These are phyloP conservation scores for Melanomma pulvis-pyrius DNA, from an alignment of 495 filamentous ascomycete species.

Conservation along the genomic window DNA sequence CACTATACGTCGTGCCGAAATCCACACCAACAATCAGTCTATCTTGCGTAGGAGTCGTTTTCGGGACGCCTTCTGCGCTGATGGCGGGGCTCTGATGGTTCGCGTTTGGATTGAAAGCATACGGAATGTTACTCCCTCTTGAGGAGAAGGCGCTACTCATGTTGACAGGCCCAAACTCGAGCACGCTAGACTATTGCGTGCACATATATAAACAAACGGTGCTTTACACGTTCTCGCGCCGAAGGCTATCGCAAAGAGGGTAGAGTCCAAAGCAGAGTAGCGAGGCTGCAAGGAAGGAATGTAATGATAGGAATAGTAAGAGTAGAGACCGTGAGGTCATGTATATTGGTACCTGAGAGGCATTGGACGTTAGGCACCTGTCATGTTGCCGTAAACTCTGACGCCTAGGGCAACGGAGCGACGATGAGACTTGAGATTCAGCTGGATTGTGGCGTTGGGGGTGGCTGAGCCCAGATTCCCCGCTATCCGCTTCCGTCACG, in stretches of 20 bases:
- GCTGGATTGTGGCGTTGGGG: constrained; percentile 11
- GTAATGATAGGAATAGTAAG: constrained; percentile 3
- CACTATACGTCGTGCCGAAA: constrained; percentile 49
- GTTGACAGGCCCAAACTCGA: constrained; percentile 1
- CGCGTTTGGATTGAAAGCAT: constrained; percentile 31
- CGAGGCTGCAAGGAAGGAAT: neutral
- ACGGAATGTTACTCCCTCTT: constrained; percentile 30
- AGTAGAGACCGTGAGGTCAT: constrained; percentile 24
- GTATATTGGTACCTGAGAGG: constrained; percentile 23
- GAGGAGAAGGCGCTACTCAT: constrained; percentile 21
- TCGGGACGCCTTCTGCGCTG: constrained; percentile 7
- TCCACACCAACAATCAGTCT: constrained; percentile 47
- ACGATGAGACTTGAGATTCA: constrained; percentile 6
- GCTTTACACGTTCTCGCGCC: neutral
- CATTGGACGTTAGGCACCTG: constrained; percentile 36
- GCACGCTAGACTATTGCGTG: neutral
- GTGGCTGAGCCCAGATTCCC: constrained; percentile 20
- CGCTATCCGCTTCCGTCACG: neutral
- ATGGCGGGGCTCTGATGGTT: constrained; percentile 27
- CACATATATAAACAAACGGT: neutral
- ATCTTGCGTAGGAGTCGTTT: constrained; percentile 31
- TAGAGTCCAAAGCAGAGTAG: neutral
- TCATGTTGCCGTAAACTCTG: constrained; percentile 14
- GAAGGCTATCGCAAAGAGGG: neutral
- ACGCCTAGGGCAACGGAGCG: constrained; percentile 7